Conservation (phyloP, 805 yeast genomes). For the Nakazawaea pomicola region DNA sequence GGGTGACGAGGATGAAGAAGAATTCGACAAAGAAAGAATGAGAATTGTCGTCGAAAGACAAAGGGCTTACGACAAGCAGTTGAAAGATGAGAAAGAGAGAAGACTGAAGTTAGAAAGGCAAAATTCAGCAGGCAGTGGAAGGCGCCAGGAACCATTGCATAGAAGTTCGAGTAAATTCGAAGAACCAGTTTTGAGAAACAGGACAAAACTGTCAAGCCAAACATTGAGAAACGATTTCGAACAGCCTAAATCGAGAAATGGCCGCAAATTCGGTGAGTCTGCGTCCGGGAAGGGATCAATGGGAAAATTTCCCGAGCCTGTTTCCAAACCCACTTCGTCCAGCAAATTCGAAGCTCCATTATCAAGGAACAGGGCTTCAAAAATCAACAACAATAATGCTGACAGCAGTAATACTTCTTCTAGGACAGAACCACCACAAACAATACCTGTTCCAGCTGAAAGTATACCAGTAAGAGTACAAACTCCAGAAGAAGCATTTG, state of each 20-base stretch:
- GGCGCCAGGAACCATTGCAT: too few species aligned
- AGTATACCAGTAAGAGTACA: too few species aligned
- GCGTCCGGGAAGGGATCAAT: too few species aligned
- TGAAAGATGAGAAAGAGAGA: constrained; percentile 18
- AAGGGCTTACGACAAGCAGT: constrained; percentile 30
- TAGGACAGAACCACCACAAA: too few species aligned
- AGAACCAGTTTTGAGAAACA: not conserved
- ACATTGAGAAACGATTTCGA: not conserved
- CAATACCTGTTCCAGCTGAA: not conserved
- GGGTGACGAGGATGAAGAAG: constrained; percentile 39
- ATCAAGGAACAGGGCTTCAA: not conserved
- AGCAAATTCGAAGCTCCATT: constrained; percentile 4
- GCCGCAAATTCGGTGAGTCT: too few species aligned
- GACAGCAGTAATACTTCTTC: too few species aligned
- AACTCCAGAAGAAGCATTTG: constrained; percentile 22
- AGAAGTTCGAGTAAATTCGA: not conserved
- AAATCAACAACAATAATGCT: too few species aligned
- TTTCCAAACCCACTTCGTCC: not conserved
- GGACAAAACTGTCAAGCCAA: constrained; percentile 3
- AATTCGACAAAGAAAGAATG: constrained; percentile 38
- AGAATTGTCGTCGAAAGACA: constrained; percentile 33
- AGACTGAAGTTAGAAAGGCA: constrained; percentile 13
- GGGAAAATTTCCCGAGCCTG: constrained; percentile 8
- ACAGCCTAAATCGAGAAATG: not conserved
- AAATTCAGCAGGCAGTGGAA: too few species aligned